Base-by-base conservation (phyloP, 176 grass and related monocot genomes). In the Triticum turgidum region DNA sequence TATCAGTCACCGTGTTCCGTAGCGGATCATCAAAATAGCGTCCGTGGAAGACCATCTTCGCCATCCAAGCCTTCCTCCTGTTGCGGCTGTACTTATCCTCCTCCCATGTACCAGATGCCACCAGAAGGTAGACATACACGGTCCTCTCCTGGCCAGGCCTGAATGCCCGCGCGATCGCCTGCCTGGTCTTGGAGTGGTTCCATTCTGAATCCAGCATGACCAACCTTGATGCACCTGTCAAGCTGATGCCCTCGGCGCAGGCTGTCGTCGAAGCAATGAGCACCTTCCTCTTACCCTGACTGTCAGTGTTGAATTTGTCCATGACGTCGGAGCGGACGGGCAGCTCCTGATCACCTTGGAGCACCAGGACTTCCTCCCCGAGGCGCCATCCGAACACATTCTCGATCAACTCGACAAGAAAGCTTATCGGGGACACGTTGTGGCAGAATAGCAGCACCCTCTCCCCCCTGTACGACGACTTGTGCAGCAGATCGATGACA, bases 151-250 rank as follows among this genome's bases (percentile, higher is more conserved):
- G 96, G 0, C 96, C 96, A 9, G 88, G 93, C 54, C 96, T 83
- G 85, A 93, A 98, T 11, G 96, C 96, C 71, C 96, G 81, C 8
- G 96, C 96, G 37, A 98, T 98, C 14, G 96, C 96, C 89, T 98
- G 96, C 78, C 85, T 95, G 5, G 96, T 98, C 73, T 95, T 98
- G 0, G 96, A 93, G 74, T 93, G 96, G 77, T 98, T 98, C 96
- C 96, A 98, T 33, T 98, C 96, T 12, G 96, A 98, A 80, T 98
- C 96, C 38, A 98, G 81, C 91, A 98, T 88, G 18, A 98, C 91
- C 72, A 95, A 30, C 22, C 96, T 98, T 0, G 96, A 98, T 20
- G 96, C 96, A 8, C 93, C 96, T 0, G 96, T 98, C 81, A 98
- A 87, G 80, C 88, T 95, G 73, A 98, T 98, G 11, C 96, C 93